Evolutionary conservation across 306 rosid genomes (phyloP).

Genomic region (Sesbania bispinosa): DNA sequence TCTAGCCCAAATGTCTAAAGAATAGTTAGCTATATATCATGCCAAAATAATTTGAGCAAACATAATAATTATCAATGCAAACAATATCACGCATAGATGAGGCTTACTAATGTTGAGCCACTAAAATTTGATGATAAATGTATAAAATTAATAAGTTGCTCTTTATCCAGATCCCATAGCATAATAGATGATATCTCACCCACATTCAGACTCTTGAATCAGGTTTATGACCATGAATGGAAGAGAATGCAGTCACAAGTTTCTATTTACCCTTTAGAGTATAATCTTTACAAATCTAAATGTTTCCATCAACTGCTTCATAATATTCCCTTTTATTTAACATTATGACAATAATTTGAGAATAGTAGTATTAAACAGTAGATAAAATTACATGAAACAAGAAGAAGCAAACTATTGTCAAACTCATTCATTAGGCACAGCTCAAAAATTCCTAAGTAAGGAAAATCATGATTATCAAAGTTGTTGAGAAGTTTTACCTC

Average conservation of each 20-base stretch:
- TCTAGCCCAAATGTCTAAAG: neutral
- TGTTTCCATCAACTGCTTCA: constrained; percentile 76
- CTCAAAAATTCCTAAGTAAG: constrained; percentile 88
- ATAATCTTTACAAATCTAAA: constrained; percentile 94
- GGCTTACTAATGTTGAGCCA: constrained; percentile 83
- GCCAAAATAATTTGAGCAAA: constrained; percentile 1
- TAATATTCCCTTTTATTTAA: constrained; percentile 19
- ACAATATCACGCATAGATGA: constrained; percentile 4
- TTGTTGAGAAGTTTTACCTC: constrained; percentile 78
- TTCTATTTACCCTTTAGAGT: constrained; percentile 70
- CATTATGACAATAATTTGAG: neutral
- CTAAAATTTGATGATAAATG: constrained; percentile 81
- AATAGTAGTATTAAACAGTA: constrained; percentile 1
- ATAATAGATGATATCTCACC: constrained; percentile 76
- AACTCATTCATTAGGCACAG: constrained; percentile 94
- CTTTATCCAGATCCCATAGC: constrained; percentile 95
- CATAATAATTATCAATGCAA: neutral
- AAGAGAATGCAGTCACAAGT: constrained; percentile 94
- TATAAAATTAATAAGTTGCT: constrained; percentile 71
- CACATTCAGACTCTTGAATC: constrained; percentile 76
- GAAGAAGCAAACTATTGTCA: constrained; percentile 93
- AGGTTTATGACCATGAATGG: constrained; percentile 88
- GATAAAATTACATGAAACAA: constrained; percentile 80
- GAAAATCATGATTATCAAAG: constrained; percentile 88
- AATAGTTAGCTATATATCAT: constrained; percentile 5